Conservation (phyloP, 2,329 filamentous ascomycete species). For the Thelonectria rubi region DNA sequence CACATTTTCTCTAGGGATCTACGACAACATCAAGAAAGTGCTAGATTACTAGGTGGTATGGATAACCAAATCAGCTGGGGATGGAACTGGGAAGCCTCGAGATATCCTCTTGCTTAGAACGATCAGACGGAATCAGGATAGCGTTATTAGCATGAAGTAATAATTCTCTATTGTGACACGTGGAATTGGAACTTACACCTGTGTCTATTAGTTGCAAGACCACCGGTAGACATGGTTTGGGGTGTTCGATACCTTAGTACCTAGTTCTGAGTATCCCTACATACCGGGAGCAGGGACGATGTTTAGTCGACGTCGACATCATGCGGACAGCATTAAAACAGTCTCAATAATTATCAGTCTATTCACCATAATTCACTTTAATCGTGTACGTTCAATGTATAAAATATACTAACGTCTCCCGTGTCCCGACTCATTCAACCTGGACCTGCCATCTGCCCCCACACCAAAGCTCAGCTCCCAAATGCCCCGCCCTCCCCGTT, state of each 20-base stretch:
- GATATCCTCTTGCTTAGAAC: neutral
- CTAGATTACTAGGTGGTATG: conserved; percentile 64
- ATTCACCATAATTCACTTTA: too few species aligned
- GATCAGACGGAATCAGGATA: neutral
- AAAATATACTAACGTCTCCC: too few species aligned
- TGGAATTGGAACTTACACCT: neutral
- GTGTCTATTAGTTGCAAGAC: too few species aligned
- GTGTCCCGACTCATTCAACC: too few species aligned
- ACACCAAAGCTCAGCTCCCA: conserved; percentile 22
- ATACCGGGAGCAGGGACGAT: too few species aligned
- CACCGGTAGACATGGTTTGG: too few species aligned
- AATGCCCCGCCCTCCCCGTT: conserved; percentile 17
- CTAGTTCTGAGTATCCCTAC: too few species aligned
- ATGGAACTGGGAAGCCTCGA: neutral
- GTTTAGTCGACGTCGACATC: too few species aligned
- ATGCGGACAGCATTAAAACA: too few species aligned
- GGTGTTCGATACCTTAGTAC: too few species aligned
- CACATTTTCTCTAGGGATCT: conserved; percentile 64
- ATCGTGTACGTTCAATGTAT: too few species aligned
- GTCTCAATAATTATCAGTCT: too few species aligned
- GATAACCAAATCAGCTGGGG: neutral
- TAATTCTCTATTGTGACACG: neutral
- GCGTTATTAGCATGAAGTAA: neutral
- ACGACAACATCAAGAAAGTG: conserved; percentile 74
- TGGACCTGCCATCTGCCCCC: conserved; percentile 20